These are phyloP conservation scores for Casuarina cunninghamiana DNA, from an alignment of 306 rosid genomes.

Conservation along the genomic window DNA sequence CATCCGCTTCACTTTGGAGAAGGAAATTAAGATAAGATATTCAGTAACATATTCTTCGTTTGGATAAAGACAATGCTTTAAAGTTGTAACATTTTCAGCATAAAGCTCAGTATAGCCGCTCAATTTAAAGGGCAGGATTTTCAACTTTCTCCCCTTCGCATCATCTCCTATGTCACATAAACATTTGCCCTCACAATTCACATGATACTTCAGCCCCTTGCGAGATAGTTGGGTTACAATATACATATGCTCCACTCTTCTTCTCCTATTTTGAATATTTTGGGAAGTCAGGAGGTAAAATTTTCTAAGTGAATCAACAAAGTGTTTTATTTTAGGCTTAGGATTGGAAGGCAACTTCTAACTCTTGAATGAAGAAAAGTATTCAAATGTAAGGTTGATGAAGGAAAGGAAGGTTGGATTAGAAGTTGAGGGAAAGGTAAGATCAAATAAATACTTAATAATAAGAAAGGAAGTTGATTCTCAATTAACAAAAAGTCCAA, in stretches of 20 bases:
- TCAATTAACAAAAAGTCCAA: slow-evolving; percentile 16
- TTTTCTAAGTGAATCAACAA: slow-evolving; percentile 1
- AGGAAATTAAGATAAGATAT: not conserved
- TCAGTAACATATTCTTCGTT: not conserved
- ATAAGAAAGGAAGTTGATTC: slow-evolving; percentile 23
- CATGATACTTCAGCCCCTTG: slow-evolving; percentile 10
- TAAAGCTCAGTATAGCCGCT: not conserved
- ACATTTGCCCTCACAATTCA: not conserved
- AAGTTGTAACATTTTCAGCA: not conserved
- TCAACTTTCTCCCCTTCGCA: not conserved
- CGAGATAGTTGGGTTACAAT: slow-evolving; percentile 1
- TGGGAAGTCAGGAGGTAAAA: not conserved
- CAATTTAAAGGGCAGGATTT: not conserved
- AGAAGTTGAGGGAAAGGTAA: not conserved
- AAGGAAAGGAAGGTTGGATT: not conserved
- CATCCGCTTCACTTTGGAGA: not conserved
- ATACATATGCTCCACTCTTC: not conserved
- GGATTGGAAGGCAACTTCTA: accelerated
- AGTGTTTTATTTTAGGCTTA: not conserved
- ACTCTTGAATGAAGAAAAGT: not conserved
- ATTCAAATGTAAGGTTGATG: not conserved
- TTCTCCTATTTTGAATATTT: too few relatives aligned
- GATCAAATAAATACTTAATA: not conserved
- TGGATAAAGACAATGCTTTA: slow-evolving; percentile 15
- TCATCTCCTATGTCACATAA: not conserved